Percentiles rank a stretch among this genome's conserved stretches.
phyloP scores from a whole-genome alignment of 148 eudicot species.

The Rhododendron molle region DNA sequence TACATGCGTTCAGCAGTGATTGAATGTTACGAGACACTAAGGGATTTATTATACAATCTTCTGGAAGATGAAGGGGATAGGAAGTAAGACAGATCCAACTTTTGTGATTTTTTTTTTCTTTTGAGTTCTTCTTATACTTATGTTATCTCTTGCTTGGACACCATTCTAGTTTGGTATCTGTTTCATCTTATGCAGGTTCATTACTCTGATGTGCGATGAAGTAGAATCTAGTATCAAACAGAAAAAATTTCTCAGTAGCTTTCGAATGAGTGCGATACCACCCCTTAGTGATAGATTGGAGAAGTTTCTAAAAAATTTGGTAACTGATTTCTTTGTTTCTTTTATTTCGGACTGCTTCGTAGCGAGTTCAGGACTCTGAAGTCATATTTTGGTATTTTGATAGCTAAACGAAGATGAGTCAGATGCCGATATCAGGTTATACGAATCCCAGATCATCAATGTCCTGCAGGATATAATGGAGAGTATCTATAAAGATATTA shows the following conservation, averaged over 20 bases:
- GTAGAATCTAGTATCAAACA: constrained; percentile 49
- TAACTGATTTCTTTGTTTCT: constrained; percentile 22
- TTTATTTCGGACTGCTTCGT: constrained; percentile 10
- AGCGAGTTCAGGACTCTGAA: not conserved
- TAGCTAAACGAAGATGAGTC: constrained; percentile 53
- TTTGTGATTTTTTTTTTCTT: not conserved
- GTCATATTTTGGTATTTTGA: constrained; percentile 15
- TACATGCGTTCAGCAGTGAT: constrained; percentile 82
- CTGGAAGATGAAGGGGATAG: constrained; percentile 53
- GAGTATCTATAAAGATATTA: constrained; percentile 75
- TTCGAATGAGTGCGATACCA: constrained; percentile 74
- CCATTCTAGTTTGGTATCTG: constrained; percentile 5
- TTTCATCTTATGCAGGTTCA: constrained; percentile 42
- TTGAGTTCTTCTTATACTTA: not conserved
- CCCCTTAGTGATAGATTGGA: constrained; percentile 79
- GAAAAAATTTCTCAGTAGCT: constrained; percentile 50
- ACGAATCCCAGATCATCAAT: constrained; percentile 69
- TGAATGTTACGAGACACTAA: constrained; percentile 88
- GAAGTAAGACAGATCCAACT: constrained; percentile 37
- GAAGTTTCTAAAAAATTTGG: constrained; percentile 76
- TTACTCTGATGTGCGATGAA: constrained; percentile 49
- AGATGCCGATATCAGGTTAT: constrained; percentile 32
- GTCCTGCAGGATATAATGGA: constrained; percentile 91
- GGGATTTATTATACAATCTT: constrained; percentile 48
- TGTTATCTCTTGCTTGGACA: not conserved